phyloP scores from a whole-genome alignment of 352 stramenopile species.

The Phytophthora ramorum region DNA sequence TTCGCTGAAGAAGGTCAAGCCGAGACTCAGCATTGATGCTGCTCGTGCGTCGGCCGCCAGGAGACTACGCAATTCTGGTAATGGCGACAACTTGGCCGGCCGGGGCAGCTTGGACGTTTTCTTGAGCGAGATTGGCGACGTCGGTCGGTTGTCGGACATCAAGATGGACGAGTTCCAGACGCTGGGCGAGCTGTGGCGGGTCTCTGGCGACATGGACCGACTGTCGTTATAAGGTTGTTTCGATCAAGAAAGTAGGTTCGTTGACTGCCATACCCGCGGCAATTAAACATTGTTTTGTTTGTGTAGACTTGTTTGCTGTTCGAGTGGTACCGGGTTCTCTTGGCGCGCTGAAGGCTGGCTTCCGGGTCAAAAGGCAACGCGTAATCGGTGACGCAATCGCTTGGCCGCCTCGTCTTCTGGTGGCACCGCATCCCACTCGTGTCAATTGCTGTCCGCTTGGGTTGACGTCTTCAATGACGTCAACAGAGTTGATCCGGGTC shows the following conservation, averaged over 20 bases:
- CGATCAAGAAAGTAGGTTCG: slow-evolving; percentile 22
- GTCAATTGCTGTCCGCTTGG: slow-evolving; percentile 20
- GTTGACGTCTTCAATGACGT: slow-evolving; percentile 33
- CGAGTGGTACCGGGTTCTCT: slow-evolving; percentile 2
- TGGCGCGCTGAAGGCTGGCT: not conserved
- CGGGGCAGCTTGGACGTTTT: slow-evolving; percentile 78
- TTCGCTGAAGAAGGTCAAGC: slow-evolving; percentile 80
- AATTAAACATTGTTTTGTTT: slow-evolving; percentile 25
- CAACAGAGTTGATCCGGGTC: slow-evolving; percentile 15
- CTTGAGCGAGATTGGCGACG: slow-evolving; percentile 81
- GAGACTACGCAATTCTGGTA: slow-evolving; percentile 70
- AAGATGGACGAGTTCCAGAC: slow-evolving; percentile 89
- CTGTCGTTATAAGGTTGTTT: slow-evolving; percentile 67
- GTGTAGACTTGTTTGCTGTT: slow-evolving; percentile 28
- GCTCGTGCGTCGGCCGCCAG: slow-evolving; percentile 74
- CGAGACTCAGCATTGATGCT: slow-evolving; percentile 77
- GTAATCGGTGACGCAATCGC: not conserved
- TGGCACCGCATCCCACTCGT: slow-evolving; percentile 29
- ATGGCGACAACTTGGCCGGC: slow-evolving; percentile 51
- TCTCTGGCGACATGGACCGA: slow-evolving; percentile 87
- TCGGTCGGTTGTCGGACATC: slow-evolving; percentile 82
- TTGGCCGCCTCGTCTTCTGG: slow-evolving; percentile 11
- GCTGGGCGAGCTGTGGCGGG: slow-evolving; percentile 82
- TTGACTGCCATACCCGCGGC: slow-evolving; percentile 1
- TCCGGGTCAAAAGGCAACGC: slow-evolving; percentile 3